These are phyloP conservation scores for Trichocladium antarcticum DNA, from an alignment of 495 filamentous ascomycete genomes.

Conservation along the genomic window DNA sequence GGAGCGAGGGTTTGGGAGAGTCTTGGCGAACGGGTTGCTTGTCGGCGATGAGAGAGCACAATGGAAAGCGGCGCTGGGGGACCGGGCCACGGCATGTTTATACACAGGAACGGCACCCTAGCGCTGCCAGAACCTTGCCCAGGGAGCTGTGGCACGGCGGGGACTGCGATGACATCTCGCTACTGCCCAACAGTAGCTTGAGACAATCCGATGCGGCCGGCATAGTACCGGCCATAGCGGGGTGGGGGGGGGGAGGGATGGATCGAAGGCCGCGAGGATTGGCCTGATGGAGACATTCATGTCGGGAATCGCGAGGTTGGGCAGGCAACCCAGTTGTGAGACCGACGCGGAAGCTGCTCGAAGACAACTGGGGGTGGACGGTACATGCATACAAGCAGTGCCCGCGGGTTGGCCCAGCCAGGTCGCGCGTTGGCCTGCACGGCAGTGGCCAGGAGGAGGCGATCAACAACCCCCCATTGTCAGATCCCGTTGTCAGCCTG, in stretches of 20 bases:
- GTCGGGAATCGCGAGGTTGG: slow-evolving; percentile 14
- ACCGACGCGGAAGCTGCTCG: slow-evolving; percentile 3
- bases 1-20: slow-evolving; percentile 29
- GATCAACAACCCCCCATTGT: not conserved
- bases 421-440: slow-evolving; percentile 4
- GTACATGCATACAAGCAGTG: slow-evolving; percentile 2
- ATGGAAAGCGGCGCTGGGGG: slow-evolving; percentile 13
- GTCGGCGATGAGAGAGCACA: slow-evolving; percentile 20
- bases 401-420: slow-evolving; percentile 2
- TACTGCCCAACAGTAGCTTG: slow-evolving; percentile 10
- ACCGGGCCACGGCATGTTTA: slow-evolving; percentile 25
- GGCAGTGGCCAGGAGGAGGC: slow-evolving; percentile 7
- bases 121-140: not conserved
- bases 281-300: not conserved
- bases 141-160: not conserved
- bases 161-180: slow-evolving; percentile 11
- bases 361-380: slow-evolving; percentile 1
- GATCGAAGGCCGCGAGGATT: slow-evolving; percentile 4
- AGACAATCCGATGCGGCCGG: slow-evolving; percentile 6
- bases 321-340: slow-evolving; percentile 4
- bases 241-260: slow-evolving; percentile 2
- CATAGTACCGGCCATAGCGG: slow-evolving; percentile 3
- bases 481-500: not conserved
- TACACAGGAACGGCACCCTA: slow-evolving; percentile 14
- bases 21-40: slow-evolving; percentile 41